These are phyloP conservation scores for Vigna nakashimae DNA, from an alignment of 306 rosid genomes.

Conservation along the genomic window DNA sequence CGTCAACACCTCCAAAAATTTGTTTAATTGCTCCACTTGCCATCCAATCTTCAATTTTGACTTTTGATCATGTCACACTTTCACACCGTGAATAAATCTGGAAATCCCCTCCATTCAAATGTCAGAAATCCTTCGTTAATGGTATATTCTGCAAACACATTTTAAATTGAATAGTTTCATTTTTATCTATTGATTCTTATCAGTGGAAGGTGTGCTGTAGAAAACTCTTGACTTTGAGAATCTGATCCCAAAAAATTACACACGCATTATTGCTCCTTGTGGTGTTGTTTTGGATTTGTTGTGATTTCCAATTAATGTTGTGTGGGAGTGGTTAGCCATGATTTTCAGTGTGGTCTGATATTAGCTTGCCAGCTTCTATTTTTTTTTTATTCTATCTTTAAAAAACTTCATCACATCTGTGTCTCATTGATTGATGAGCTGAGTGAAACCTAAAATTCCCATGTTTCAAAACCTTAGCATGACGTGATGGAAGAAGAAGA, in stretches of 20 bases:
- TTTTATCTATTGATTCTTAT: background rate
- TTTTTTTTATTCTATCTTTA: background rate
- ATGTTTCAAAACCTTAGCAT: background rate
- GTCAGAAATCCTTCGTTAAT: background rate
- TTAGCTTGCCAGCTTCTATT: constrained; percentile 23
- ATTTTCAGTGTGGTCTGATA: constrained; percentile 40
- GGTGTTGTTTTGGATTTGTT: constrained; percentile 9
- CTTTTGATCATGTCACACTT: background rate
- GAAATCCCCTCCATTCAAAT: background rate
- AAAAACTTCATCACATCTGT: background rate
- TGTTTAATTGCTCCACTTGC: constrained; percentile 24
- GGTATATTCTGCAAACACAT: background rate
- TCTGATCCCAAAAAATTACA: background rate
- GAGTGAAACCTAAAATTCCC: background rate
- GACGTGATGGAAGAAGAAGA: constrained; percentile 19
- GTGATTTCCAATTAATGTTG: constrained; percentile 1
- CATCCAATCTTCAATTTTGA: constrained; percentile 22
- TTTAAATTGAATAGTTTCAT: background rate
- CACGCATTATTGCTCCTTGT: background rate
- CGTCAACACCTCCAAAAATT: constrained; percentile 16
- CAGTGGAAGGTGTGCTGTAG: background rate
- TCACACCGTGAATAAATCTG: constrained; percentile 4
- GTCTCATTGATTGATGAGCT: background rate
- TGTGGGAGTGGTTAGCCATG: constrained; percentile 21
- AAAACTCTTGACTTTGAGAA: background rate